These are phyloP conservation scores for Gyrodon lividus DNA, from an alignment of 768 basidiomycete genomes.

Conservation along the genomic window DNA sequence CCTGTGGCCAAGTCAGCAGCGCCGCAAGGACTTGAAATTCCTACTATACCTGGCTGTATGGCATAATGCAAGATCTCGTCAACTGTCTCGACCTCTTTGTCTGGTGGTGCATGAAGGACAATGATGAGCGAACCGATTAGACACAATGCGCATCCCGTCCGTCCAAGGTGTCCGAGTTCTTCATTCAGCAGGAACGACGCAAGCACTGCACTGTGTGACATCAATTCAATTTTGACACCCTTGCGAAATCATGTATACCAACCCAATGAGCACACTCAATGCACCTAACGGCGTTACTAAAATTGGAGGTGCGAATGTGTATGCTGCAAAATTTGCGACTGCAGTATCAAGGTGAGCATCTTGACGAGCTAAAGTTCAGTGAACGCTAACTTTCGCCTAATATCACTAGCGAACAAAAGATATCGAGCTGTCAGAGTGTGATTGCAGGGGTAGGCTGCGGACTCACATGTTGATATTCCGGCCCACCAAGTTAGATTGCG, in stretches of 20 bases:
- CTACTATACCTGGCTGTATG: conserved; percentile 77
- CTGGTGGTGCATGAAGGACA: conserved; percentile 94
- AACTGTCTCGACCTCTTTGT: conserved; percentile 89
- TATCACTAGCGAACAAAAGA: conserved; percentile 61
- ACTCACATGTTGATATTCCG: conserved; percentile 88
- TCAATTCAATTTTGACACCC: conserved; percentile 3
- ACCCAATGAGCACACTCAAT: conserved; percentile 95
- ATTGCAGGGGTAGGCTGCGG: not conserved
- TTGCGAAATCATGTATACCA: conserved; percentile 25
- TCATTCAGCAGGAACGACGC: conserved; percentile 93
- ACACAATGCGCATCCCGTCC: conserved; percentile 81
- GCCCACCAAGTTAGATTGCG: conserved; percentile 97
- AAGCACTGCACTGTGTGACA: conserved; percentile 71
- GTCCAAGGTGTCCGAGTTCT: conserved; percentile 90
- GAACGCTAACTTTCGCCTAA: conserved; percentile 79
- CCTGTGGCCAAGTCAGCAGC: conserved; percentile 47
- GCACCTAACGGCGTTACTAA: conserved; percentile 98
- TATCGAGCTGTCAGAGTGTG: conserved; percentile 8
- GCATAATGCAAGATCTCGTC: conserved; percentile 92
- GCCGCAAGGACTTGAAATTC: not conserved
- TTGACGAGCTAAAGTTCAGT: not conserved
- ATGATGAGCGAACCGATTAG: conserved; percentile 90
- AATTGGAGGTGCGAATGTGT: conserved; percentile 96
- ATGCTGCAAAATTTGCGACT: conserved; percentile 94
- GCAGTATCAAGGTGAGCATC: not conserved